These are phyloP conservation scores for Erodium maritimum DNA, from an alignment of 345 rosid species.

Conservation along the genomic window DNA sequence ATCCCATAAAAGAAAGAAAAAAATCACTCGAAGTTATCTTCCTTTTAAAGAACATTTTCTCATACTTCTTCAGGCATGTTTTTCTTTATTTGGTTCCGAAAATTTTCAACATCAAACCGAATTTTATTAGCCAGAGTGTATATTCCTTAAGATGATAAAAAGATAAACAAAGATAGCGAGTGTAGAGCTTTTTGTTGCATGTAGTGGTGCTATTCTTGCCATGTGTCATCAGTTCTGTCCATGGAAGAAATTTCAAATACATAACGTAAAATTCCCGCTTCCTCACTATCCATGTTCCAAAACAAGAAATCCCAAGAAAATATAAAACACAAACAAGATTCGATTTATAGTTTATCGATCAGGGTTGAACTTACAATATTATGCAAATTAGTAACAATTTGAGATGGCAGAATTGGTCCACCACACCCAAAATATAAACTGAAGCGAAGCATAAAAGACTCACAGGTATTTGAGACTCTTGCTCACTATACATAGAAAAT, in stretches of 20 bases:
- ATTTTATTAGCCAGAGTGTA: background rate
- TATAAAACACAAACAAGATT: background rate
- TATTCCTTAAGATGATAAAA: background rate
- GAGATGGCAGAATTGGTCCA: background rate
- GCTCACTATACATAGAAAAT: background rate
- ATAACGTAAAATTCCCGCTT: background rate
- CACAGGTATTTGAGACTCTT: background rate
- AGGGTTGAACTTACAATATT: too few species aligned
- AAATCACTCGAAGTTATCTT: background rate
- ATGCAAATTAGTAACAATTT: background rate
- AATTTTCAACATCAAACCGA: background rate
- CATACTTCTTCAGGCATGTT: background rate
- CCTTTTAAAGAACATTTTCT: background rate
- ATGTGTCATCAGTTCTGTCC: background rate
- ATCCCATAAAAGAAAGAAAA: background rate
- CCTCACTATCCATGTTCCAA: background rate
- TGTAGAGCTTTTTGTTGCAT: background rate
- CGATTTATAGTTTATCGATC: too few species aligned
- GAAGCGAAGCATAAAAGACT: background rate
- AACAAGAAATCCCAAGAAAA: background rate
- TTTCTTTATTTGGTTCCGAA: background rate
- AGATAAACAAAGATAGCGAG: background rate
- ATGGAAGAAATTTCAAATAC: background rate
- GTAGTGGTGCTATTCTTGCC: background rate
- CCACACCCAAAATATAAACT: background rate